These are phyloP conservation scores for Saccharomycopsis sp. DNA, from an alignment of 805 yeast genomes.

Conservation along the genomic window DNA sequence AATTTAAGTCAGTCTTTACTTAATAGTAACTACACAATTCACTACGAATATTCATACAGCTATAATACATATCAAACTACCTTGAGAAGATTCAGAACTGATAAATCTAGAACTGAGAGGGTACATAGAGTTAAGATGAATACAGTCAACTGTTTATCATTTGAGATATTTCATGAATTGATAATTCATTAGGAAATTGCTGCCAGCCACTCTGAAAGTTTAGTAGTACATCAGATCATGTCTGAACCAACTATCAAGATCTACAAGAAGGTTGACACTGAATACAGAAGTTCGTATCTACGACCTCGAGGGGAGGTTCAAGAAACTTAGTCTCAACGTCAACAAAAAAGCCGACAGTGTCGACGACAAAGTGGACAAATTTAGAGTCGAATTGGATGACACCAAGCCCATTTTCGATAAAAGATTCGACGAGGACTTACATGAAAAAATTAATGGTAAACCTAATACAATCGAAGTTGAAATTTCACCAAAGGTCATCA, in stretches of 20 bases:
- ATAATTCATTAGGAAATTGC: neutral
- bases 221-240: constrained; percentile 11
- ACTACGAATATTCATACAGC: neutral
- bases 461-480: too few relatives aligned
- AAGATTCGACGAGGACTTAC: too few relatives aligned
- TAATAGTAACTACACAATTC: neutral
- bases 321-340: too few relatives aligned
- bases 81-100: neutral
- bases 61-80: too few relatives aligned
- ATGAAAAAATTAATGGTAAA: too few relatives aligned
- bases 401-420: too few relatives aligned
- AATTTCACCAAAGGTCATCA: too few relatives aligned
- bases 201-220: neutral
- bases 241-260: neutral
- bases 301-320: too few relatives aligned
- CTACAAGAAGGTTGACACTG: neutral
- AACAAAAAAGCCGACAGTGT: too few relatives aligned
- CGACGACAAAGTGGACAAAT: too few relatives aligned
- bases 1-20: neutral
- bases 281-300: too few relatives aligned
- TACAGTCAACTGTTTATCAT: neutral
- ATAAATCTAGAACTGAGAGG: neutral
- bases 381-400: too few relatives aligned
- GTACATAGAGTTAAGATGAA: neutral
- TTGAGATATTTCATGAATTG: neutral